A percentile compares a stretch with the other conserved stretches of the same genome.
These are phyloP conservation scores for Solanum aculeatissimum DNA, from an alignment of 305 asterid species.

Conservation along the genomic window DNA sequence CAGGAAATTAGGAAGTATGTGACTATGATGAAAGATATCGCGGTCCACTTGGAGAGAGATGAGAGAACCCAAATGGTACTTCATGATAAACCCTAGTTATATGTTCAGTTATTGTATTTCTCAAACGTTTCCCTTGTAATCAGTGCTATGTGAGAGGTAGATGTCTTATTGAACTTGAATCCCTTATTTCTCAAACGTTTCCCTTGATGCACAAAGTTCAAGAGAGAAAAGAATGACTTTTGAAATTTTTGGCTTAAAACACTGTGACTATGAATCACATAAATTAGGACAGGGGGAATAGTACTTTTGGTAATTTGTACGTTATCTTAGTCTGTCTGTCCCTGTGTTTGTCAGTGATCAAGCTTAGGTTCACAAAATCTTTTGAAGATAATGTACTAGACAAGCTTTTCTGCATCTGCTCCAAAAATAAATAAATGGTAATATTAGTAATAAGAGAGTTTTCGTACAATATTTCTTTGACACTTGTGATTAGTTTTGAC, in stretches of 20 bases:
- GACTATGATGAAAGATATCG: constrained; percentile 53
- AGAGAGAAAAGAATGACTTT: neutral
- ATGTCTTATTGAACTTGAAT: neutral
- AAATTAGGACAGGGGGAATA: too few species aligned
- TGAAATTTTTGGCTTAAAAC: neutral
- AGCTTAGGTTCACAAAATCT: neutral
- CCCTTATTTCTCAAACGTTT: too few species aligned
- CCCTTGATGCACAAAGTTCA: too few species aligned
- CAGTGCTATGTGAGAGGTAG: neutral
- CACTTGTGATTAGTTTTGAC: neutral
- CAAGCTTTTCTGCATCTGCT: neutral
- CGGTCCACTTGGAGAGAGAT: constrained; percentile 63
- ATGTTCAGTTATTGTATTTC: neutral
- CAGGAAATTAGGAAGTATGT: constrained; percentile 73
- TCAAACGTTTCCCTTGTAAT: neutral
- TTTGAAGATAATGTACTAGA: neutral
- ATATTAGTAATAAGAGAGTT: neutral
- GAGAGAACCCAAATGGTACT: constrained; percentile 46
- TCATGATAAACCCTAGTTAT: constrained; percentile 21
- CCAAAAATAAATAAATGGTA: neutral
- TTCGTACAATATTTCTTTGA: neutral
- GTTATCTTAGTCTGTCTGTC: neutral
- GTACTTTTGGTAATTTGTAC: neutral
- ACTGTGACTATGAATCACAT: neutral
- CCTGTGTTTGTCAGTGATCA: neutral